Conservation (phyloP, 495 filamentous ascomycete species). For the Lophium mytilinum region DNA sequence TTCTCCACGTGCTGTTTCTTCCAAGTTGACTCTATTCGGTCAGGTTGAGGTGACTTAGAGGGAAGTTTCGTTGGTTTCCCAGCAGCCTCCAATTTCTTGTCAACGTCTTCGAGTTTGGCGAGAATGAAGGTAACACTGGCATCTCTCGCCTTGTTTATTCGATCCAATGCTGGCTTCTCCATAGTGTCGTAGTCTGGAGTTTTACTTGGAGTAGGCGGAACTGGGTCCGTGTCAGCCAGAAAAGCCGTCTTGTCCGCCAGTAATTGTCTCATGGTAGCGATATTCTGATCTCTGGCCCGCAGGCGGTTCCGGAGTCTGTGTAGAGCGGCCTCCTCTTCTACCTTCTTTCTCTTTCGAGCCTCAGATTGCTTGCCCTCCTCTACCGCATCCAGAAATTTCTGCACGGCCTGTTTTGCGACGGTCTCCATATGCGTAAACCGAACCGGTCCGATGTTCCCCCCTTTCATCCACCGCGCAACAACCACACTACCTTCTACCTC, state of each 20-base stretch:
- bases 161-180: slow-evolving; percentile 28
- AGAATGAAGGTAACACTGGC: slow-evolving; percentile 38
- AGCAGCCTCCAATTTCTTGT: slow-evolving; percentile 16
- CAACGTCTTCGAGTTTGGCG: slow-evolving; percentile 37
- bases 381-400: slow-evolving; percentile 22
- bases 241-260: slow-evolving; percentile 31
- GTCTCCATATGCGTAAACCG: slow-evolving; percentile 40
- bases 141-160: slow-evolving; percentile 38
- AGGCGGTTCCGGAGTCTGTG: slow-evolving; percentile 27
- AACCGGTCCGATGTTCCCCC: slow-evolving; percentile 38
- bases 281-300: slow-evolving; percentile 34
- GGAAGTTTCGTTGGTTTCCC: slow-evolving; percentile 9
- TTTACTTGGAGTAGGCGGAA: slow-evolving; percentile 22
- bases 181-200: slow-evolving; percentile 30
- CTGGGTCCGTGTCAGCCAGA: background rate
- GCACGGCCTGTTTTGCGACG: slow-evolving; percentile 32
- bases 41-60: background rate
- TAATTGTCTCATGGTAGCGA: slow-evolving; percentile 32
- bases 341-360: slow-evolving; percentile 25
- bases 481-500: slow-evolving; percentile 35
- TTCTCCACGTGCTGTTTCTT: background rate
- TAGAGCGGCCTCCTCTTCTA: slow-evolving; percentile 27
- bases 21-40: slow-evolving; percentile 14
- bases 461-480: slow-evolving; percentile 43
- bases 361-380: slow-evolving; percentile 12